Evolutionary conservation across 352 stramenopile genomes (phyloP), one percentile per base, ranked within the genome.

Genomic region (Pythium insidiosum): DNA sequence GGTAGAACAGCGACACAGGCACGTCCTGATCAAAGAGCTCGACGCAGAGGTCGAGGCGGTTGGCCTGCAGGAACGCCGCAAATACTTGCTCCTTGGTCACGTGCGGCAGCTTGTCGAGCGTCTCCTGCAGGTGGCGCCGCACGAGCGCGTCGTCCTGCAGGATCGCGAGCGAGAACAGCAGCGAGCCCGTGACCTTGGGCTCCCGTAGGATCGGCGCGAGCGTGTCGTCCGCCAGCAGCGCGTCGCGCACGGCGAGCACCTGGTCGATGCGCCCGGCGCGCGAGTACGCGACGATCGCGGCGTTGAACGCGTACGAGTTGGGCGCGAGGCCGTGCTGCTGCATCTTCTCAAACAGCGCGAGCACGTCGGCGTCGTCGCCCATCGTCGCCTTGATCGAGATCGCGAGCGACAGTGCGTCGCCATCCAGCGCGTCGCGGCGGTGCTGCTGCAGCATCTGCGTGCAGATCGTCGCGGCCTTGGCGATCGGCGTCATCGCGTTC

Each of bases 281-380:
- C 16, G 80, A 88, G 47, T 87, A 89, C 2, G 77, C 77, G 5
- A 67, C 54, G 44, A 89, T 73, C 6, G 77, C 75, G 9, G 80
- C 80, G 40, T 89, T 88, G 43, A 72, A 72, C 20, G 77, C 80
- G 35, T 88, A 92, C 37, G 77, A 72, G 46, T 92, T 92, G 19
- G 75, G 73, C 54, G 55, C 35, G 6, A 90, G 53, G 2, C 46
- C 47, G 28, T 86, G 63, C 21, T 63, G 56, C 25, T 78, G 66
- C 77, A 84, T 88, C 13, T 65, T 79, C 44, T 88, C 67, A 50
- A 81, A 90, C 11, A 92, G 50, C 21, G 74, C 73, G 30, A 83
- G 58, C 11, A 92, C 73, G 38, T 90, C 74, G 37, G 86, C 73
- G 49, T 92, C 63, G 51, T 89, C 77, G 2, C 75, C 66, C 0